phyloP scores from a whole-genome alignment of 257 asterid species.

The Solanum arcanum region DNA sequence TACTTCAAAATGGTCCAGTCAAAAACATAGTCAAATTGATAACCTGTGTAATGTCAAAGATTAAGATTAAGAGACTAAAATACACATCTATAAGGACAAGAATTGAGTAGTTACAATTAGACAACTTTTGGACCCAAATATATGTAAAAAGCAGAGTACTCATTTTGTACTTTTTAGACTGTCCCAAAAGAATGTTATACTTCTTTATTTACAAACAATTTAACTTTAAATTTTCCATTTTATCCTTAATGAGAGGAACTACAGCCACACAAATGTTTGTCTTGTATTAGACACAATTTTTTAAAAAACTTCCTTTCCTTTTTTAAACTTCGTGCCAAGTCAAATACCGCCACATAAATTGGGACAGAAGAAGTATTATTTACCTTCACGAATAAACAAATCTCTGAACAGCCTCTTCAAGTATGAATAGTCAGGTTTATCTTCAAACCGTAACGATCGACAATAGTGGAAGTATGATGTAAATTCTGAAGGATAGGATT shows the following conservation, averaged over 20 bases:
- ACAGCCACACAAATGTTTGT: neutral
- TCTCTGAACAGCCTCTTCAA: constrained; percentile 92
- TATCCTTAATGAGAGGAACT: neutral
- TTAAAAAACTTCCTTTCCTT: neutral
- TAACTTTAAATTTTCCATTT: neutral
- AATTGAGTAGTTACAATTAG: neutral
- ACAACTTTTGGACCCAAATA: neutral
- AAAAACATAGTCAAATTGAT: constrained; percentile 91
- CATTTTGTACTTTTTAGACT: neutral
- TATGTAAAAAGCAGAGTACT: neutral
- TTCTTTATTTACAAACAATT: neutral
- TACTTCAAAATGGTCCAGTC: constrained; percentile 95
- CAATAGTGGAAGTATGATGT: constrained; percentile 85
- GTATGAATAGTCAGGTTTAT: constrained; percentile 90
- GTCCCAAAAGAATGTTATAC: neutral
- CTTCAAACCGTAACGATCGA: constrained; percentile 84
- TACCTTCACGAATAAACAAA: constrained; percentile 94
- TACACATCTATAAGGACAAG: neutral
- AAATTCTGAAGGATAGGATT: constrained; percentile 82
- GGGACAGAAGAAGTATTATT: neutral
- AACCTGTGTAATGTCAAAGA: constrained; percentile 37
- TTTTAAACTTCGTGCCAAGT: neutral
- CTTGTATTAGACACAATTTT: neutral
- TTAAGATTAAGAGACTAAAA: neutral
- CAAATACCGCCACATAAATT: neutral